Base-by-base conservation (phyloP, 2,329 filamentous ascomycete species). In the Aspergillus thermomutatus region DNA sequence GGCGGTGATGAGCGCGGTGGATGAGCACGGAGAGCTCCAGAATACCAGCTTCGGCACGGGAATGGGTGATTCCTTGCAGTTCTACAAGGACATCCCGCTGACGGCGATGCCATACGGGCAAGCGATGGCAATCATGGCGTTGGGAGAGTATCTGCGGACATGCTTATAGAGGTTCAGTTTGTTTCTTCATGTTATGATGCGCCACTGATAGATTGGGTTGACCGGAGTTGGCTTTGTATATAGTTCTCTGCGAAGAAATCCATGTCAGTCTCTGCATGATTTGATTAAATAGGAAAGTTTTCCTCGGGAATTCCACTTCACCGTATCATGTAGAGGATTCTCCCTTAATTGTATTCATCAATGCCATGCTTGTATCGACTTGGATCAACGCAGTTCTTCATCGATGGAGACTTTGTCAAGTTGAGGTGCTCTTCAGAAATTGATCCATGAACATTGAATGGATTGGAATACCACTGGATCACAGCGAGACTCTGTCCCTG, bases 81-180 rank as follows among this genome's bases (percentile, higher is more conserved):
- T 91, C 71, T 92, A 93, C 68, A 87, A 88, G 72, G 83, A 90
- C 60, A 92, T 93, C 56, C 82, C 86, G 1, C 75, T 87, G 59
- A 93, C 90, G 2, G 88, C 87, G 64, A 93, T 92, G 90, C 90
- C 89, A 6, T 92, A 92, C 65, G 90, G 90, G 0, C 90, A 92
- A 71, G 88, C 89, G 0, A 92, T 92, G 89, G 89, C 88, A 0
- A 91, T 92, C 60, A 91, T 92, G 86, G 86, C 88, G 0, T 71
- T 92, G 61, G 88, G 88, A 0, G 90, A 93, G 74, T 89, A 88
- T 64, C 69, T 90, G 72, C 80, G 88, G 49, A 81, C 80, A 31
- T 88, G 83, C 59, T 74, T 82, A 40, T 83, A 55, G 50, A 23
- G 19, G 19, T 26, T 19, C 26, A 10, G 28, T 50, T 21, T 8